Evolutionary conservation across 2,329 filamentous ascomycete species (phyloP).

Genomic region (Microascus cirrosus): DNA sequence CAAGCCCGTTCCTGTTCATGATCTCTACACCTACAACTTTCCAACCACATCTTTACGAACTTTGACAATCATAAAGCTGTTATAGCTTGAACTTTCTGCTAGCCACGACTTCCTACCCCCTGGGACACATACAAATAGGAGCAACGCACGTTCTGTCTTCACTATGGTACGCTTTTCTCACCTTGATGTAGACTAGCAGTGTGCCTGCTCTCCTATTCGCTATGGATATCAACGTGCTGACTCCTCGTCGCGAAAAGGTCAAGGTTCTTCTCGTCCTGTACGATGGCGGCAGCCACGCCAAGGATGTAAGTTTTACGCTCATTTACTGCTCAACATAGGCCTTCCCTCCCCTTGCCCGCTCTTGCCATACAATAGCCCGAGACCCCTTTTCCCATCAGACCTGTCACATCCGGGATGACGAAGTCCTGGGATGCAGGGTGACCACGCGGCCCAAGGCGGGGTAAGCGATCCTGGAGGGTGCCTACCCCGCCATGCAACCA

Average conservation of each 20-base stretch:
- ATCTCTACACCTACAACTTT: background rate
- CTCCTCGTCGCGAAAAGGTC: slow-evolving; percentile 43
- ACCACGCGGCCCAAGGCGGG: background rate
- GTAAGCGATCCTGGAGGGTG: background rate
- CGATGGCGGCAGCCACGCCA: slow-evolving; percentile 81
- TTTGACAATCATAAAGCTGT: background rate
- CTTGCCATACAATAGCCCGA: background rate
- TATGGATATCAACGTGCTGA: background rate
- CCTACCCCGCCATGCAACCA: background rate
- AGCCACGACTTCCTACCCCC: background rate
- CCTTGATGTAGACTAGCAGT: background rate
- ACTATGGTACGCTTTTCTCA: background rate
- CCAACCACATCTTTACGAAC: background rate
- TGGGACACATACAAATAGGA: background rate
- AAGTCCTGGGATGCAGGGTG: background rate
- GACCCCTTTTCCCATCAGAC: background rate
- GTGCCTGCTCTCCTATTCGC: background rate
- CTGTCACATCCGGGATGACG: background rate
- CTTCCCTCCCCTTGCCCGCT: background rate
- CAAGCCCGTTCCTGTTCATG: background rate
- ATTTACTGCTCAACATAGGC: background rate
- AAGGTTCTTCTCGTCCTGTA: slow-evolving; percentile 93
- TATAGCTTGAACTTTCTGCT: background rate
- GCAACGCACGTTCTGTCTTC: background rate
- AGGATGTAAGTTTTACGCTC: slow-evolving; percentile 49